Evolutionary conservation across 176 grass and related monocot genomes (phyloP), one percentile per base, ranked within the genome.

Genomic region (Oryza glaberrima): DNA sequence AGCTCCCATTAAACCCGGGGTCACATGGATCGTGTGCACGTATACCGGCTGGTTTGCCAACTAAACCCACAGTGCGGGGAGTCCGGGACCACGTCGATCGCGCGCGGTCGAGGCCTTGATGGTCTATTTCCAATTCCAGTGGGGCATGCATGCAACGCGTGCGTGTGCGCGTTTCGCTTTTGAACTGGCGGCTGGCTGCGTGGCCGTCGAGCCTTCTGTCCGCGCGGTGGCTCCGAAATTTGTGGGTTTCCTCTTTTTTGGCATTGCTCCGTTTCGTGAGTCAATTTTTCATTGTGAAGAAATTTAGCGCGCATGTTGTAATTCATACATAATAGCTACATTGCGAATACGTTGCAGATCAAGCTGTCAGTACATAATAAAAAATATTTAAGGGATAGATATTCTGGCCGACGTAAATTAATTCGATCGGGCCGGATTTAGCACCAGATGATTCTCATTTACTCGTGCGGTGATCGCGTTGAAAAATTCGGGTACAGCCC

Each of bases 381-480:
- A 56, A 12, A 48, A 48, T 14, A 48, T 12, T 8, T 46, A 17
- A 16, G 49, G 49, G 5, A 19, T 19, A 56, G 52, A 56, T 56
- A 56, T 49, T 49, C 47, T 4, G 47, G 12, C 13, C 47, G 47
- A 49, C 47, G 47, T 49, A 15, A 49, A 49, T 49, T 49, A 49
- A 49, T 49, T 15, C 11, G 3, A 49, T 49, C 47, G 47, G 47
- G 47, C 47, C 47, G 13, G 47, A 15, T 49, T 81, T 56, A 3
- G 7, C 44, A 47, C 36, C 64, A 9, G n/a, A n/a, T 68, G 32
- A 7, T 61, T 46, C 34, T 32, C 82, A 81, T 77, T 89, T 67
- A 85, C 78, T 85, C 9, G 32, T 41, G 88, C 83, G 66, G 88
- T 14, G 77, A 19, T 41, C 32, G 28, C 52, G 77, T 30, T 77